These are phyloP conservation scores for Diaporthe helianthi DNA, from an alignment of 2,329 filamentous ascomycete species.

Conservation along the genomic window DNA sequence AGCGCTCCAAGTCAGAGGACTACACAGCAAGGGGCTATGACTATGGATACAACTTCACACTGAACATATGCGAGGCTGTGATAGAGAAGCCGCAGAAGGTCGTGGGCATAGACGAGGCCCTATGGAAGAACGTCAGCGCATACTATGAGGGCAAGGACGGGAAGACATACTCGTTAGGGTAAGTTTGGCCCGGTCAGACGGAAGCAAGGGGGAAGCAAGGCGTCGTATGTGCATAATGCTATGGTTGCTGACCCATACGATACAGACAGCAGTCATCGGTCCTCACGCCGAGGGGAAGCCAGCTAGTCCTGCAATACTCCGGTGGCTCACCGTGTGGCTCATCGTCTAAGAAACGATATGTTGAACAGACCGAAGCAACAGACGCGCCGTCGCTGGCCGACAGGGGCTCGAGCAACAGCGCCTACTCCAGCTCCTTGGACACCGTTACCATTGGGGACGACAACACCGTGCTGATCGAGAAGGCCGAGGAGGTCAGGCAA, in stretches of 20 bases:
- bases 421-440: slow-evolving; percentile 36
- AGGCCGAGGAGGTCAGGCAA: slow-evolving; percentile 48
- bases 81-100: slow-evolving; percentile 69
- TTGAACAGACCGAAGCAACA: slow-evolving; percentile 43
- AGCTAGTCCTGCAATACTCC: slow-evolving; percentile 79
- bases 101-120: slow-evolving; percentile 65
- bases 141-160: slow-evolving; percentile 70
- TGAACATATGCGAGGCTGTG: slow-evolving; percentile 83
- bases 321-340: slow-evolving; percentile 77
- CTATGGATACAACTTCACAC: slow-evolving; percentile 80
- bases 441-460: slow-evolving; percentile 41
- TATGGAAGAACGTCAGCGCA: slow-evolving; percentile 79
- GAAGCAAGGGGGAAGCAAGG: neutral
- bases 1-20: slow-evolving; percentile 53
- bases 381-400: slow-evolving; percentile 35
- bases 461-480: slow-evolving; percentile 37
- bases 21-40: slow-evolving; percentile 76
- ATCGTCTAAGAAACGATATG: slow-evolving; percentile 47
- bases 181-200: slow-evolving; percentile 41
- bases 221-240: too few relatives aligned
- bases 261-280: slow-evolving; percentile 61
- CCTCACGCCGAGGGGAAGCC: slow-evolving; percentile 69
- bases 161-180: slow-evolving; percentile 78
- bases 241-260: slow-evolving; percentile 27
- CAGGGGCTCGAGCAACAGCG: slow-evolving; percentile 12